A percentile compares a stretch with the other conserved stretches of the same genome.
Evolutionary conservation across 2,329 filamentous ascomycete genomes (phyloP).

Genomic region (Arthrobotrys sinensis): DNA sequence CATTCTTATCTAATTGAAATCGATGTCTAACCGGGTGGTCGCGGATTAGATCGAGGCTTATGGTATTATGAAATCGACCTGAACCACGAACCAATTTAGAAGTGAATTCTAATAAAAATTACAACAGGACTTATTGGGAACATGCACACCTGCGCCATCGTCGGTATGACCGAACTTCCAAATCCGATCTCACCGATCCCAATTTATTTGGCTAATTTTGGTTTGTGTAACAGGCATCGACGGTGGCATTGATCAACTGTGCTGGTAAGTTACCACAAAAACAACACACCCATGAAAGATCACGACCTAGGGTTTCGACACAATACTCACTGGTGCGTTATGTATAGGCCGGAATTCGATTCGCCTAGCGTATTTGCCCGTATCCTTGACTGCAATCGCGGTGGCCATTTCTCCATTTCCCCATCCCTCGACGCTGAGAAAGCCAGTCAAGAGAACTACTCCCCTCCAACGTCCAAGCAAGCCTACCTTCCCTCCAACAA

Average conservation of each 20-base stretch:
- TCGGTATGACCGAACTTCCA: constrained; percentile 69
- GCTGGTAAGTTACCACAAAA: constrained; percentile 72
- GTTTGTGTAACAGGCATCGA: constrained; percentile 70
- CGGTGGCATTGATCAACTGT: constrained; percentile 83
- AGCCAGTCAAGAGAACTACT: constrained; percentile 65
- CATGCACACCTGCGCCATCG: constrained; percentile 83
- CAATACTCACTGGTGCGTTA: constrained; percentile 18
- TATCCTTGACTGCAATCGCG: constrained; percentile 80
- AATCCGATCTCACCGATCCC: background rate
- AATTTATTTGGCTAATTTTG: constrained; percentile 21
- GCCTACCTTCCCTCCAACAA: constrained; percentile 83
- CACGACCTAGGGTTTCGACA: background rate
- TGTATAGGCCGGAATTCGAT: constrained; percentile 80
- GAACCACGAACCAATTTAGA: background rate
- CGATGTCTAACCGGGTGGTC: background rate
- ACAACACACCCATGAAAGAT: constrained; percentile 12
- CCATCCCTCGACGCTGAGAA: constrained; percentile 53
- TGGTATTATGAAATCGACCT: constrained; percentile 32
- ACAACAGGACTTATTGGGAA: constrained; percentile 79
- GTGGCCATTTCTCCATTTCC: constrained; percentile 79
- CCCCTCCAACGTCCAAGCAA: constrained; percentile 80
- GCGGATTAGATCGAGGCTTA: constrained; percentile 56
- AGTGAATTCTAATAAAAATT: constrained; percentile 21
- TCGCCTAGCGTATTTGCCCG: constrained; percentile 83
- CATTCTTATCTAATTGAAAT: background rate